Evolutionary conservation across 139 green algal species (phyloP).

Genomic region (Chlamydomonas sp.): DNA sequence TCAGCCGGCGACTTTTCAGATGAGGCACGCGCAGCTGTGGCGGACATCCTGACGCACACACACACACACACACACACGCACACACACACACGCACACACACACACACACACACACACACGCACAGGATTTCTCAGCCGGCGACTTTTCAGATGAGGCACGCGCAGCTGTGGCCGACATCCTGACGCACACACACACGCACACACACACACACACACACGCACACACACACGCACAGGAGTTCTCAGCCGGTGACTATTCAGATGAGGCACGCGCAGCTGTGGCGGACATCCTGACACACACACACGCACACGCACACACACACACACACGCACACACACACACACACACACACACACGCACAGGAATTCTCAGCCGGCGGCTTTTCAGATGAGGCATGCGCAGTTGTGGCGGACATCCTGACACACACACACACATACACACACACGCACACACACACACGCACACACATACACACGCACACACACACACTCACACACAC

Average conservation of each 20-base stretch:
- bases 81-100: too few relatives aligned
- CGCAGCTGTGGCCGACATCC: conserved; percentile 57
- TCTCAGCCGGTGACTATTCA: too few relatives aligned
- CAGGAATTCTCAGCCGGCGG: not conserved
- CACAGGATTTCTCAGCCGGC: conserved; percentile 86
- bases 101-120: too few relatives aligned
- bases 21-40: conserved; percentile 42
- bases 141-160: conserved; percentile 68
- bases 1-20: conserved; percentile 79
- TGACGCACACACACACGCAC: conserved; percentile 40
- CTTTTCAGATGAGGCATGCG: too few relatives aligned
- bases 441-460: not conserved
- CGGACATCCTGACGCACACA: conserved; percentile 57
- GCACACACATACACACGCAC: not conserved
- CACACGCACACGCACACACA: not conserved
- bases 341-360: not conserved
- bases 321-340: not conserved
- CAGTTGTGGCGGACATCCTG: not conserved
- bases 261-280: too few relatives aligned
- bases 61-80: conserved; percentile 12
- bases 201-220: conserved; percentile 9
- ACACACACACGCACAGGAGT: conserved; percentile 2
- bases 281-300: too few relatives aligned
- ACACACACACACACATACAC: conserved; percentile 1
- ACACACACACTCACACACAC: too few relatives aligned